Evolutionary conservation across 495 filamentous ascomycete species (phyloP), one percentile per base, ranked within the genome.

Genomic region (Neurospora sp.): DNA sequence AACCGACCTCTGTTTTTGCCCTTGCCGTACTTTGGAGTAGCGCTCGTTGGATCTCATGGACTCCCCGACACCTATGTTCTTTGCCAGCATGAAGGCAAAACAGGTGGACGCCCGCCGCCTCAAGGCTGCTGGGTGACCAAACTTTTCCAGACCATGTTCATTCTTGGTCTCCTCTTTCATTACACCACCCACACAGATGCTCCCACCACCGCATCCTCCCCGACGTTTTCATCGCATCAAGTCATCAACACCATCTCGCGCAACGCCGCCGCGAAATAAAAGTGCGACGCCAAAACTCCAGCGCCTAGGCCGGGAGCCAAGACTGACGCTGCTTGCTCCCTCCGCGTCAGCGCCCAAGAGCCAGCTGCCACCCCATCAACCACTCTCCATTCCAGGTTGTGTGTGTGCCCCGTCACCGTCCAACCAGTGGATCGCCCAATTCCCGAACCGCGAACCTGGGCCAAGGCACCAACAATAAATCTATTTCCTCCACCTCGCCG

Each of bases 61-160:
- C 53, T 78, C 76, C 78, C 76, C 76, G 77, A 80, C 78, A 65
- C 53, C 27, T 65, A 77, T 76, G 75, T 74, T 78, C 78, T 79
- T 79, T 79, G 74, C 73, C 78, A 80, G 77, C 78, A 80, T 80
- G 78, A 80, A 80, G 78, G 77, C 78, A 80, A 80, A 80, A 80
- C 78, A 80, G 78, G 77, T 79, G 77, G 76, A 78, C 74, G 76
- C 78, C 77, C 75, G 76, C 77, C 77, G 76, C 78, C 77, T 78
- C 77, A 73, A 76, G 78, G 77, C 77, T 80, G 77, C 77, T 77
- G 79, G 72, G 78, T 71, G 72, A 76, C 78, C 78, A 76, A 79
- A 79, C 78, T 79, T 79, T 77, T 77, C 72, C 76, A 74, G 42
- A 48, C 74, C 73, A 61, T 70, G 71, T 72, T 71, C 77, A 75